These are phyloP conservation scores for Closterium sp. DNA, from an alignment of 139 green algal genomes.

Conservation along the genomic window DNA sequence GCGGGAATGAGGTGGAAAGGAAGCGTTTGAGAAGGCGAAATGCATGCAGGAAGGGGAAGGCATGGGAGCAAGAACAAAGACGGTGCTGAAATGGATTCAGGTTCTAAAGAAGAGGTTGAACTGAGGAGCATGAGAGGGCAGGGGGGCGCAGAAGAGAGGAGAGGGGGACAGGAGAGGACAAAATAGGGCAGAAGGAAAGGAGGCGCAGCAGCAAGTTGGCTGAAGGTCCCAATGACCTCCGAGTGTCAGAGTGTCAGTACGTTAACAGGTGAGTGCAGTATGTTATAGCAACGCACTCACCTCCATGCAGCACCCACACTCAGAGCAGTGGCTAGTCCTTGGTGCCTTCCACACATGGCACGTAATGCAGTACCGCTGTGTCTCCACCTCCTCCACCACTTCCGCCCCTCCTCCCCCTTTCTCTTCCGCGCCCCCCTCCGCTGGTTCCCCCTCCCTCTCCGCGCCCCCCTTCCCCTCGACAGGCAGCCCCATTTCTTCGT, in stretches of 20 bases:
- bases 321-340: constrained; percentile 64
- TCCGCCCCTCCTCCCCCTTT: neutral
- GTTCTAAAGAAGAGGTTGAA: no score
- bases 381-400: neutral
- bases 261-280: no score
- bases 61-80: no score
- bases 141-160: neutral
- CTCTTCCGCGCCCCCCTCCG: neutral
- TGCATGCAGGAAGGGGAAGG: neutral
- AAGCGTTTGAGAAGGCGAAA: neutral
- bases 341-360: constrained; percentile 74
- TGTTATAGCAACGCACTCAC: no score
- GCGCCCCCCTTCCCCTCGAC: neutral
- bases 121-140: no score
- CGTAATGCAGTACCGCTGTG: constrained; percentile 64
- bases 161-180: no score
- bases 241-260: no score
- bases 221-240: neutral
- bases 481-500: neutral
- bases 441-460: neutral
- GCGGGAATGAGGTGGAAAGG: neutral
- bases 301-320: constrained; percentile 71
- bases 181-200: neutral
- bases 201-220: neutral
- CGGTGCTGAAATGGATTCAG: no score